A percentile compares a stretch with the other conserved stretches of the same genome.
Conservation (phyloP, 257 asterid genomes). For the Nicotiana undulata region DNA sequence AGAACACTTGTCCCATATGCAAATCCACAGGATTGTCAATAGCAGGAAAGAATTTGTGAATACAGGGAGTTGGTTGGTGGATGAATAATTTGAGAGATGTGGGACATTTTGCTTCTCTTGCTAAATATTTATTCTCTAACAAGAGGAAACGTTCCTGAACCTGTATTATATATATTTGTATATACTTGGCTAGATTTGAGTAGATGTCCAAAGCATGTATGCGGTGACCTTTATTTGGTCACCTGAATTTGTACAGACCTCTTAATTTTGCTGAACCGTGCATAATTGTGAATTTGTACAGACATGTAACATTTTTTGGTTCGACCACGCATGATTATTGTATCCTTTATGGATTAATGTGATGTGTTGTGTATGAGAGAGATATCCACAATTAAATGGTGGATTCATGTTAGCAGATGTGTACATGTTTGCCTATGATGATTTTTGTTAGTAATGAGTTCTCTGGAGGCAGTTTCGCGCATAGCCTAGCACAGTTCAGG, state of each 20-base stretch:
- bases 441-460: no score
- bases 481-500: no score
- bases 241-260: conserved; percentile 55
- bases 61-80: conserved; percentile 11
- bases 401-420: not conserved
- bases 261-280: not conserved
- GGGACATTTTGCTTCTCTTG: conserved; percentile 18
- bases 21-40: conserved; percentile 9
- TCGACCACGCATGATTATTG: conserved; percentile 7
- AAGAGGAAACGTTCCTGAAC: conserved; percentile 14
- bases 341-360: not conserved
- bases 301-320: conserved; percentile 24
- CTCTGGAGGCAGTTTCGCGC: no score
- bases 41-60: conserved; percentile 30
- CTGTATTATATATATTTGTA: conserved; percentile 45
- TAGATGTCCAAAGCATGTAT: conserved; percentile 11
- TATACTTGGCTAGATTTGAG: conserved; percentile 22
- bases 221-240: conserved; percentile 33
- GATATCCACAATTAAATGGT: not conserved
- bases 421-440: no score
- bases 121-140: conserved; percentile 1
- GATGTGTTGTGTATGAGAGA: not conserved
- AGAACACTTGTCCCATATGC: conserved; percentile 26
- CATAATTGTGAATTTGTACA: conserved; percentile 39
- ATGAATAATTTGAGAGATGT: conserved; percentile 27